Evolutionary conservation across 768 basidiomycete species (phyloP), one percentile per base, ranked within the genome.

Genomic region (Tephrocybe sp.): DNA sequence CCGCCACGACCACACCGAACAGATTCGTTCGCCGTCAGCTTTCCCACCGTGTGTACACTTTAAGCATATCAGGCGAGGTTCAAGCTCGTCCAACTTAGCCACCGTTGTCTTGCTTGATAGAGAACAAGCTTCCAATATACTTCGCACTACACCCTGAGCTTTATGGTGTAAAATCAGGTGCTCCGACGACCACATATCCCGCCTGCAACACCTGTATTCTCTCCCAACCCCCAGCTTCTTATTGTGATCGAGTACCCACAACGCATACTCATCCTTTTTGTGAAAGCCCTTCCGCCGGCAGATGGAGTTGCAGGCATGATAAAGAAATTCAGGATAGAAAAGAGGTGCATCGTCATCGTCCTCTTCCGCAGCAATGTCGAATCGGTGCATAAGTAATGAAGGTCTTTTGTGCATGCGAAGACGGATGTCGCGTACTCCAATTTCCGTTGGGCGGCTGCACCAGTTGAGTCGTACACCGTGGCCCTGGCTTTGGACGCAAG

Each of bases 321-420:
- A 58, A 17, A 72, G 45, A 48, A 70, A 65, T 39, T 71, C 65
- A 9, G 71, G 71, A 47, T 65, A 71, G 62, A 63, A 71, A 58
- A 73, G 58, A n/a, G 53, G 53, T 9, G 60, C 52, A 33, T 62
- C 54, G 12, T 12, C 10, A 14, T 9, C 3, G n/a, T 47, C 17
- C n/a, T 20, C 43, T 25, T 40, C 48, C 44, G 42, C n/a, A n/a
- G n/a, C n/a, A 37, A 1, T 56, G 40, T 23, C 21, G 9, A n/a
- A 14, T 57, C 50, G 18, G 48, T 21, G 18, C 23, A 20, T 6
- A 23, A 34, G 12, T 38, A 17, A 34, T 37, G 36, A 3, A 32
- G 5, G n/a, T 26, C 12, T 21, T 23, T 8, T 10, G 51, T 51
- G 49, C 70, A 72, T 1, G 50, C 55, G 48, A 72, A 68, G 21